These are phyloP conservation scores for Schwanniomyces pseudopolymorphus DNA, from an alignment of 805 yeast genomes.

Conservation along the genomic window DNA sequence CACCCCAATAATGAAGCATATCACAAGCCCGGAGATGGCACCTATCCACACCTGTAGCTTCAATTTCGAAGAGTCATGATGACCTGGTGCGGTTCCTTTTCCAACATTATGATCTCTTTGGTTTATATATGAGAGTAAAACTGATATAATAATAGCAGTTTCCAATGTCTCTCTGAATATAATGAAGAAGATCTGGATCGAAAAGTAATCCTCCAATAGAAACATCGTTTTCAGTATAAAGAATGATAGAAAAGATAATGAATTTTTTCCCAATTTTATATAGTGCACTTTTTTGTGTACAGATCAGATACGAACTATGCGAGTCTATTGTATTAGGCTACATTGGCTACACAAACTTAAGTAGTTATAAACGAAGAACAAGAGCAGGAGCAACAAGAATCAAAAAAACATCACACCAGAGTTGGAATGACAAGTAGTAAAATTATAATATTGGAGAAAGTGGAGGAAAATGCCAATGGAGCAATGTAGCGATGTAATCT, in stretches of 20 bases:
- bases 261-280: background rate
- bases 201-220: constrained; percentile 47
- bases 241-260: background rate
- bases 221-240: background rate
- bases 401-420: background rate
- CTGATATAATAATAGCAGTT: constrained; percentile 70
- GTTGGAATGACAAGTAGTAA: background rate
- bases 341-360: background rate
- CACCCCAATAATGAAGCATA: constrained; percentile 74
- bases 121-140: constrained; percentile 68
- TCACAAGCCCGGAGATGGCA: constrained; percentile 64
- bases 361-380: background rate
- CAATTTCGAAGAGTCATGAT: constrained; percentile 21
- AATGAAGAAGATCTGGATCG: constrained; percentile 75
- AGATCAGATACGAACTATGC: background rate
- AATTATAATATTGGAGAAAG: no score
- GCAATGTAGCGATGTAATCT: background rate
- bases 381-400: background rate
- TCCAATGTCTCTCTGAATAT: constrained; percentile 73
- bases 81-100: background rate
- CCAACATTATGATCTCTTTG: constrained; percentile 40
- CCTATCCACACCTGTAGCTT: constrained; percentile 81
- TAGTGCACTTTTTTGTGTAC: background rate
- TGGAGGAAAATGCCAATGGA: background rate
- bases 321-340: background rate